A percentile compares a stretch with the other conserved stretches of the same genome.
phyloP scores from a whole-genome alignment of 1,284 basidiomycete genomes.

The Cryptococcus sp. region DNA sequence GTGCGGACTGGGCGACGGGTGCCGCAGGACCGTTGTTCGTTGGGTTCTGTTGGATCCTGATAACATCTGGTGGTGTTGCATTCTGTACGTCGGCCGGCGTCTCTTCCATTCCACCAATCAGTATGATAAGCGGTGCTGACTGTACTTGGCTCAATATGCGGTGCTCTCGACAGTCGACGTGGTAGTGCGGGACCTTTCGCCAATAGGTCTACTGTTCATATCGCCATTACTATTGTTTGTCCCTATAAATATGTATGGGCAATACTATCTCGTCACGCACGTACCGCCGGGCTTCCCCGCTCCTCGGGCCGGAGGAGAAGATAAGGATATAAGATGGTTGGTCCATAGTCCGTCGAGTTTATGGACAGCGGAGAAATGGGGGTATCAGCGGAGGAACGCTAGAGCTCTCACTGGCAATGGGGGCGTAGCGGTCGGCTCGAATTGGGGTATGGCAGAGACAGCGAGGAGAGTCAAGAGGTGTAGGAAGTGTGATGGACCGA shows the following conservation, averaged over 20 bases:
- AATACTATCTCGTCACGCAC: conserved; percentile 83
- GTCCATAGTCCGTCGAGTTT: conserved; percentile 24
- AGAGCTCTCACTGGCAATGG: conserved; percentile 16
- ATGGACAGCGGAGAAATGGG: conserved; percentile 38
- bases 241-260: conserved; percentile 71
- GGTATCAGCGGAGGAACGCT: conserved; percentile 15
- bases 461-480: conserved; percentile 60
- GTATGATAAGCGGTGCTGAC: background rate
- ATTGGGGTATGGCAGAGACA: conserved; percentile 4
- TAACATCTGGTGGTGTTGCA: conserved; percentile 67
- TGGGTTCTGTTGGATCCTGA: conserved; percentile 69
- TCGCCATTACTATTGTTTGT: conserved; percentile 71
- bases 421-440: conserved; percentile 10
- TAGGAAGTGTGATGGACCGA: conserved; percentile 66
- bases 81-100: conserved; percentile 69
- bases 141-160: too few species aligned
- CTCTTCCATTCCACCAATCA: background rate
- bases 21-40: conserved; percentile 90
- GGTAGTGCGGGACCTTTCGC: conserved; percentile 61
- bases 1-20: conserved; percentile 78
- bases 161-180: conserved; percentile 64
- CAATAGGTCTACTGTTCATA: conserved; percentile 56
- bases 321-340: conserved; percentile 32
- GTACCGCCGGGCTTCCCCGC: conserved; percentile 70
- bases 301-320: conserved; percentile 22